These are phyloP conservation scores for Diaporthe humulicola DNA, from an alignment of 2,329 filamentous ascomycete species.

Conservation along the genomic window DNA sequence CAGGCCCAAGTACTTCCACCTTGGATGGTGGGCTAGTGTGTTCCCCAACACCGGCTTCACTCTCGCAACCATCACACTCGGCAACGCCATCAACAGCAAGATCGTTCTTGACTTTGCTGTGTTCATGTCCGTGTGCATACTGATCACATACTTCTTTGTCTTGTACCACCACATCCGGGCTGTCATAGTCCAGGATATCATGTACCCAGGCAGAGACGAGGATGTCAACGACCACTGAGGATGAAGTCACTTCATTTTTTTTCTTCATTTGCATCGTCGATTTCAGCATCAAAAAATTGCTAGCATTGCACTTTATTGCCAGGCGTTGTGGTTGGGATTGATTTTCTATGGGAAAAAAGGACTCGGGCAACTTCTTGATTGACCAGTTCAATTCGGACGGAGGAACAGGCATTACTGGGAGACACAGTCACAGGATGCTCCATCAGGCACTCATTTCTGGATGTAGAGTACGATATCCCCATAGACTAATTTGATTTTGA, in stretches of 20 bases:
- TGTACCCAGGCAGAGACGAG: slow-evolving; percentile 68
- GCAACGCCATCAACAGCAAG: slow-evolving; percentile 60
- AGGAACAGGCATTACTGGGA: slow-evolving; percentile 12
- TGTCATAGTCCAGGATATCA: slow-evolving; percentile 65
- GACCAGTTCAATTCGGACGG: not conserved
- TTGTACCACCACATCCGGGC: slow-evolving; percentile 60
- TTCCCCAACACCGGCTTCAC: slow-evolving; percentile 74
- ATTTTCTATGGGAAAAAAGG: slow-evolving; percentile 24
- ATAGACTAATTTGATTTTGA: slow-evolving; percentile 24
- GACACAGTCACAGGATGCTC: slow-evolving; percentile 7
- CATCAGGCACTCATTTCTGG: slow-evolving; percentile 29
- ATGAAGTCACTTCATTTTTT: not conserved
- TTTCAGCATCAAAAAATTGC: slow-evolving; percentile 20
- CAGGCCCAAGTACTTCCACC: slow-evolving; percentile 65
- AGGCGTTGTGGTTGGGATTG: slow-evolving; percentile 22
- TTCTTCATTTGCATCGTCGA: not conserved
- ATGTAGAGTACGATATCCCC: slow-evolving; percentile 28
- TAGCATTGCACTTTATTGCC: slow-evolving; percentile 13
- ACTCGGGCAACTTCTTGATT: not conserved
- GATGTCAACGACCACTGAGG: slow-evolving; percentile 62
- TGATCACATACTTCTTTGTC: slow-evolving; percentile 58
- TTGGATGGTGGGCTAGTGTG: slow-evolving; percentile 75
- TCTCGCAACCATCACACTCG: slow-evolving; percentile 68
- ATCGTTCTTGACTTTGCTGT: slow-evolving; percentile 62
- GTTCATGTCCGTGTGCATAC: slow-evolving; percentile 63